Conservation (phyloP, 345 rosid species). For the Salix udensis region DNA sequence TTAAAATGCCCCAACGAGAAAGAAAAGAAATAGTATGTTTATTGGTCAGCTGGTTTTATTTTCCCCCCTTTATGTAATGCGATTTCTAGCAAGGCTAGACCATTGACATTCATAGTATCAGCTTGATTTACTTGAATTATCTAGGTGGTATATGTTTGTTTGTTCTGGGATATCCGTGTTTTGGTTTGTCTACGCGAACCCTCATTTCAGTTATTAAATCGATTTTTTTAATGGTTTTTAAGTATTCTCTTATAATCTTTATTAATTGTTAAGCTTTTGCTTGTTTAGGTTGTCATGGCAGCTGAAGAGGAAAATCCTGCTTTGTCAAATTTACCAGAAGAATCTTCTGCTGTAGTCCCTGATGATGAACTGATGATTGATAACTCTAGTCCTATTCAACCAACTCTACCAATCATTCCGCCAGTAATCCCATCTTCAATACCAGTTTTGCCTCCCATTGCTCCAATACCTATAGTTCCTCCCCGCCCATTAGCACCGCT, state of each 20-base stretch:
- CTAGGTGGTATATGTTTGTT: background rate
- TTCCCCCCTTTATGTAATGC: background rate
- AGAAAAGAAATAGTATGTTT: background rate
- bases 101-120: background rate
- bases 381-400: conserved; percentile 26
- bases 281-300: conserved; percentile 46
- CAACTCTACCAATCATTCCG: conserved; percentile 35
- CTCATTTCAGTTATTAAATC: background rate
- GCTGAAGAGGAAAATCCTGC: conserved; percentile 48
- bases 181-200: background rate
- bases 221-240: background rate
- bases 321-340: conserved; percentile 30
- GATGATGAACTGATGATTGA: conserved; percentile 34
- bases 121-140: background rate
- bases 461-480: conserved; percentile 53
- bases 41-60: background rate
- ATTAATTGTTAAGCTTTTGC: background rate
- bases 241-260: no score
- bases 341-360: conserved; percentile 30
- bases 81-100: background rate
- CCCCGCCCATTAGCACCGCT: conserved; percentile 53
- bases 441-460: conserved; percentile 46
- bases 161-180: background rate
- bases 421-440: conserved; percentile 27
- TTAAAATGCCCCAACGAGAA: background rate